phyloP scores from a whole-genome alignment of 2,329 filamentous ascomycete species.

The Fusarium multiceps region DNA sequence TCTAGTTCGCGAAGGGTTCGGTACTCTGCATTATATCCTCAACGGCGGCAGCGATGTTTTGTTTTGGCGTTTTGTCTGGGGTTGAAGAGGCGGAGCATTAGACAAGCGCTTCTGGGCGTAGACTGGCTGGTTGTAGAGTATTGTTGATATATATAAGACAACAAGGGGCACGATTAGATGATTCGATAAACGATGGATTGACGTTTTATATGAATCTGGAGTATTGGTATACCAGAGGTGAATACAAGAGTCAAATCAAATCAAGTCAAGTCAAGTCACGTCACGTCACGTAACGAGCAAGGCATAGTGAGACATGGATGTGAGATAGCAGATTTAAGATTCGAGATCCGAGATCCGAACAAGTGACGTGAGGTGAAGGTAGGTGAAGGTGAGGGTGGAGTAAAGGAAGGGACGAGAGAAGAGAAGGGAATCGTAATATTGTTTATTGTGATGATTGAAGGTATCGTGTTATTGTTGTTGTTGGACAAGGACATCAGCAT shows the following conservation, averaged over 20 bases:
- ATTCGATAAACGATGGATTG: slow-evolving; percentile 7
- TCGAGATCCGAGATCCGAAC: background rate
- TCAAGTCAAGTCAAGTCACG: background rate
- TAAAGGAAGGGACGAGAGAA: background rate
- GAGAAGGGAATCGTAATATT: background rate
- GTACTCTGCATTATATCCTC: slow-evolving; percentile 16
- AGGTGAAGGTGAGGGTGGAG: background rate
- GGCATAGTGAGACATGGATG: slow-evolving; percentile 11
- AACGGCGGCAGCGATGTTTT: slow-evolving; percentile 35
- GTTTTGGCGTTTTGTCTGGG: slow-evolving; percentile 25
- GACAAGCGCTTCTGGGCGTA: slow-evolving; percentile 26
- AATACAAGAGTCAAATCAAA: slow-evolving; percentile 9
- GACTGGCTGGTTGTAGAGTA: slow-evolving; percentile 18
- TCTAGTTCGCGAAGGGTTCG: slow-evolving; percentile 20
- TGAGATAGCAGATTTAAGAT: slow-evolving; percentile 2
- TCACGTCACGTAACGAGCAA: slow-evolving; percentile 9
- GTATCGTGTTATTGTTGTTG: slow-evolving; percentile 31
- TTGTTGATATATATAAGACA: slow-evolving; percentile 1
- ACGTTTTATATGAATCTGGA: slow-evolving; percentile 10
- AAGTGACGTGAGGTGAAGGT: background rate
- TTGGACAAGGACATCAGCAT: slow-evolving; percentile 78
- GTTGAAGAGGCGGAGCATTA: slow-evolving; percentile 28
- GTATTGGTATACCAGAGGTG: slow-evolving; percentile 36
- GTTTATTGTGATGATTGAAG: slow-evolving; percentile 23
- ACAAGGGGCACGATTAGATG: slow-evolving; percentile 4